Conservation (phyloP, 1,284 basidiomycete species). For the Trichosporon coremiiforme region DNA sequence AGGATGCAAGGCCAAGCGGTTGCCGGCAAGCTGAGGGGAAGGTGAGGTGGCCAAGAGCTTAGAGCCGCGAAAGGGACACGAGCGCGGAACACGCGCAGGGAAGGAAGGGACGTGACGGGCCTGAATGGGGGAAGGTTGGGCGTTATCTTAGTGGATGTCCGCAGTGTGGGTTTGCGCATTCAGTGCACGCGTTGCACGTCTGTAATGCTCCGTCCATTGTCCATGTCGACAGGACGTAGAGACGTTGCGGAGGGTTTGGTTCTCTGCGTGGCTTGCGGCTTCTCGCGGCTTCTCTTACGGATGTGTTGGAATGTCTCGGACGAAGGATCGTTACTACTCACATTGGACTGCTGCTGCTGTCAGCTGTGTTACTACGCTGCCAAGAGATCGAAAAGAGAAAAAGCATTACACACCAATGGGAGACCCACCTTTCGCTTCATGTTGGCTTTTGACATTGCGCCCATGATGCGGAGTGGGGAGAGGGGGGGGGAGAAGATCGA, state of each 20-base stretch:
- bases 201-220: no score
- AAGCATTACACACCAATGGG: constrained; percentile 16
- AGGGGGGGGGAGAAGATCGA: not conserved
- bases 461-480: constrained; percentile 10
- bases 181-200: no score
- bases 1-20: constrained; percentile 1
- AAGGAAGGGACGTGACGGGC: constrained; percentile 6
- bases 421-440: constrained; percentile 44
- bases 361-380: not conserved
- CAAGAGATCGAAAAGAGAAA: not conserved
- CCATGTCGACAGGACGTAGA: no score
- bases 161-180: no score
- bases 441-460: constrained; percentile 34
- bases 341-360: constrained; percentile 20
- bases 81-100: not conserved
- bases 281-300: no score
- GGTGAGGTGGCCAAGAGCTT: not conserved
- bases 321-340: constrained; percentile 8
- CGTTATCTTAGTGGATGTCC: no score
- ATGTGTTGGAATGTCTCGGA: no score
- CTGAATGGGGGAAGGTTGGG: not conserved
- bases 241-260: no score
- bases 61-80: not conserved
- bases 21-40: no score
- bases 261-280: no score